Evolutionary conservation across 768 basidiomycete genomes (phyloP), one percentile per base, ranked within the genome.

Genomic region (Collybia nuda): DNA sequence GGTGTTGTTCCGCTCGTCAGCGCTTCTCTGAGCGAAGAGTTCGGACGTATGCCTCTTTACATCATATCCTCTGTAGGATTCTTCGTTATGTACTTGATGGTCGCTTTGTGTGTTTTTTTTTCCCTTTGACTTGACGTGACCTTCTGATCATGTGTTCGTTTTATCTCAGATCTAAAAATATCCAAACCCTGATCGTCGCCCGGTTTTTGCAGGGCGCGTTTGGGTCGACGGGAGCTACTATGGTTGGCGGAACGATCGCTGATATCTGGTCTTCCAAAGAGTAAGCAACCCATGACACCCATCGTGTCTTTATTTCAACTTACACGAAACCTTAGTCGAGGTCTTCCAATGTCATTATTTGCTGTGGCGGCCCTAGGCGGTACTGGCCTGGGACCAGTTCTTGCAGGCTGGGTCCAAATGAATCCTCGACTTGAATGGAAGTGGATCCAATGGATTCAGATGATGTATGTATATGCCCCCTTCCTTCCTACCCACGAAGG

Each of bases 361-460:
- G 72, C 87, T 0, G 57, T 83, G 3, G 69, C 75, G 0, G 86
- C 83, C 0, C 59, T 92, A 7, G 78, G 76, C 1, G 84, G 81
- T 0, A 81, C 78, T 0, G 87, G 83, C 0, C 29, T 90, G 1
- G 90, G 84, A 2, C 84, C 89, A 0, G 61, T 87, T 0, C 60
- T 77, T 3, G 80, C 82, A 18, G 85, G 85, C 12, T 89, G 82
- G 82, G 74, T 88, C 15, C 85, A 88, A 59, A 74, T 79, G 52
- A 79, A 82, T 51, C 60, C 70, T 0, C 68, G 68, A 19, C 62
- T 91, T 1, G 74, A 74, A 54, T 92, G 90, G 88, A 73, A 87
- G 22, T 92, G 90, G 88, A 89, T 94, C 22, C 83, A 90, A 57
- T 92, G 88, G 90, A 77, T 90, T 9, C 83, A 84, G 54, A 71